A percentile compares a stretch with the other conserved stretches of the same genome.
Conservation (phyloP, 2,329 filamentous ascomycete genomes). For the Exophiala dermatitidis region DNA sequence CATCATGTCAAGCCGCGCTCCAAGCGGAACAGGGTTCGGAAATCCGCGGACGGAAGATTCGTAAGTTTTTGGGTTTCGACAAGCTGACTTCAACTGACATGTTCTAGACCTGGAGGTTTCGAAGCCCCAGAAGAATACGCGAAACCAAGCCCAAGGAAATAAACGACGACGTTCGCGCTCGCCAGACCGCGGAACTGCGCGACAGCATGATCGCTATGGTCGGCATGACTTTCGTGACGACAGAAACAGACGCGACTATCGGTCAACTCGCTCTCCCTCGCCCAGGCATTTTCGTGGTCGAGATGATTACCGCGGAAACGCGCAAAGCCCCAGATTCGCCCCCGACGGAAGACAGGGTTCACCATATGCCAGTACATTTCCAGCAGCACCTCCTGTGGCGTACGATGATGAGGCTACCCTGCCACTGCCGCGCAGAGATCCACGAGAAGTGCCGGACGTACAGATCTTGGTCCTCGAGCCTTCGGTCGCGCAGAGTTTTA, state of each 20-base stretch:
- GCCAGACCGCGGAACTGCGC: conserved; percentile 28
- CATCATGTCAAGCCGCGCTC: conserved; percentile 68
- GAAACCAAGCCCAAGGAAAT: conserved; percentile 46
- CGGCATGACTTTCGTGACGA: conserved; percentile 47
- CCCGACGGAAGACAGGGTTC: conserved; percentile 56
- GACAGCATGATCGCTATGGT: conserved; percentile 27
- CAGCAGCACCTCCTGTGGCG: conserved; percentile 62
- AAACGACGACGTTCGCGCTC: conserved; percentile 40
- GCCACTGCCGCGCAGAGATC: conserved; percentile 65
- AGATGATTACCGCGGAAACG: conserved; percentile 53
- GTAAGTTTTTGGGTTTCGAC: background rate
- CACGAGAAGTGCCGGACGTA: conserved; percentile 75
- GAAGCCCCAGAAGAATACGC: conserved; percentile 73
- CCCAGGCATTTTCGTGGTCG: conserved; percentile 54
- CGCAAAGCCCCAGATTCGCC: conserved; percentile 37
- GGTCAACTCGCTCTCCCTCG: conserved; percentile 54
- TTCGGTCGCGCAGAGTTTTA: conserved; percentile 55
- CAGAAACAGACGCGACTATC: conserved; percentile 53
- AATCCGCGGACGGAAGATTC: conserved; percentile 84
- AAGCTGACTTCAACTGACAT: background rate
- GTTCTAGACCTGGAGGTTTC: conserved; percentile 71
- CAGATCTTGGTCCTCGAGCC: conserved; percentile 72
- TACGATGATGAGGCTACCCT: conserved; percentile 55
- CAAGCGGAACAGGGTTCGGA: conserved; percentile 70
- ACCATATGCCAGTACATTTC: conserved; percentile 52